Percentiles rank a stretch among this genome's conserved stretches.
Conservation (phyloP, 331 rosid species). For the Saraca asoca region DNA sequence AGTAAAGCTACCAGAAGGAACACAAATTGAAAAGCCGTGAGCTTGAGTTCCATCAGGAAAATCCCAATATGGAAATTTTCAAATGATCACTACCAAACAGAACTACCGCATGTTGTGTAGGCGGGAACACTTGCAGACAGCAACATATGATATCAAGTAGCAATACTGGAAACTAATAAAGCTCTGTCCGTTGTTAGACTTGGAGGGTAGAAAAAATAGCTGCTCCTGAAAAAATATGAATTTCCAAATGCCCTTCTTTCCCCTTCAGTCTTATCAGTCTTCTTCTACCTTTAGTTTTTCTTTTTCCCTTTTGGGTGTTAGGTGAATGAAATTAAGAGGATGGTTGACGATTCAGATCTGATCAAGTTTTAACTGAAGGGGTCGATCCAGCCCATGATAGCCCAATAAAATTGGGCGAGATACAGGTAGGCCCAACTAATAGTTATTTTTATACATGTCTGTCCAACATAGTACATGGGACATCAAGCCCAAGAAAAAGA, state of each 20-base stretch:
- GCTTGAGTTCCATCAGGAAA: slow-evolving; percentile 20
- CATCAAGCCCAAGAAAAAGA: too few species aligned
- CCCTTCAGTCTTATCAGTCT: background rate
- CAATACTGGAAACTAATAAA: background rate
- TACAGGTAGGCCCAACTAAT: background rate
- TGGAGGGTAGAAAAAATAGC: background rate
- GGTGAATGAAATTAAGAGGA: slow-evolving; percentile 31
- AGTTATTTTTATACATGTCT: too few species aligned
- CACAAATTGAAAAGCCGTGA: slow-evolving; percentile 18
- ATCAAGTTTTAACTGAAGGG: background rate
- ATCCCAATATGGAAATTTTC: slow-evolving; percentile 18
- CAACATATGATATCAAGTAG: background rate
- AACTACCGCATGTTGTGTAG: background rate
- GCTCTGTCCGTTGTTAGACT: background rate
- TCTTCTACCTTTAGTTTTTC: background rate
- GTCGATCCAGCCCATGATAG: background rate
- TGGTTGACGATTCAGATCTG: background rate
- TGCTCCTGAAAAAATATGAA: too few species aligned
- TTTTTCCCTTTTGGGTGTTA: background rate
- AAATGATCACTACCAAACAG: background rate
- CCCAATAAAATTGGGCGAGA: background rate
- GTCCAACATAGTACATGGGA: too few species aligned
- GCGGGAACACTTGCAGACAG: slow-evolving; percentile 3
- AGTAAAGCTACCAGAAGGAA: slow-evolving; percentile 30
- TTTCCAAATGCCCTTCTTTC: background rate